These are phyloP conservation scores for Talaromyces stipitatus DNA, from an alignment of 495 filamentous ascomycete genomes.

Conservation along the genomic window DNA sequence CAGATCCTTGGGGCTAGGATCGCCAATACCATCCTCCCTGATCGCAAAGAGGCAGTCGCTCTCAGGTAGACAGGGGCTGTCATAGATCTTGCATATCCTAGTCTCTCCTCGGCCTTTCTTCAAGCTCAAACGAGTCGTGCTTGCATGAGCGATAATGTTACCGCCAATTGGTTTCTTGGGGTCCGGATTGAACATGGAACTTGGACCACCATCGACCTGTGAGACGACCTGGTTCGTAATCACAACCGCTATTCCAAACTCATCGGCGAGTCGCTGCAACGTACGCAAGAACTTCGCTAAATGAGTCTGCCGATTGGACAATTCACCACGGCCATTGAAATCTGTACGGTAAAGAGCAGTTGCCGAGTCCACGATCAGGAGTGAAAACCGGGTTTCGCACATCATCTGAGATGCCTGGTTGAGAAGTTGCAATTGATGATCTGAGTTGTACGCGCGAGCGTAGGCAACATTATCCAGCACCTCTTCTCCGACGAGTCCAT, in stretches of 20 bases:
- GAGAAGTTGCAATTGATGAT: slow-evolving; percentile 90
- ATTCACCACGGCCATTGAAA: slow-evolving; percentile 88
- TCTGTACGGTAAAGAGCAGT: slow-evolving; percentile 94
- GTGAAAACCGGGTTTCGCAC: slow-evolving; percentile 95
- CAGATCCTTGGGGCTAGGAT: slow-evolving; percentile 90
- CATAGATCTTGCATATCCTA: slow-evolving; percentile 96
- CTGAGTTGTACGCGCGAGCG: slow-evolving; percentile 95
- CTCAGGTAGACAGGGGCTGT: slow-evolving; percentile 93
- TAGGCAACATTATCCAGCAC: slow-evolving; percentile 98
- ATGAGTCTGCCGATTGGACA: slow-evolving; percentile 83
- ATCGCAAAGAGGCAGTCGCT: slow-evolving; percentile 96
- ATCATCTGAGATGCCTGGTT: slow-evolving; percentile 97
- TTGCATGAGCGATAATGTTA: slow-evolving; percentile 97
- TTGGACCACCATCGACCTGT: slow-evolving; percentile 92
- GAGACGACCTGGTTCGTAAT: slow-evolving; percentile 99
- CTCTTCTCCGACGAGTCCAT: slow-evolving; percentile 90
- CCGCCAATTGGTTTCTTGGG: slow-evolving; percentile 99
- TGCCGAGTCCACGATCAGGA: slow-evolving; percentile 90
- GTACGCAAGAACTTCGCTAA: slow-evolving; percentile 96
- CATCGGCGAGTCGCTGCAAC: slow-evolving; percentile 87
- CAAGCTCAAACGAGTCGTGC: slow-evolving; percentile 80
- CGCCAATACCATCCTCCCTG: slow-evolving; percentile 91
- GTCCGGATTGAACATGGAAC: slow-evolving; percentile 97
- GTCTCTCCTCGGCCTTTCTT: slow-evolving; percentile 96
- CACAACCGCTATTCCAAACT: slow-evolving; percentile 96